Conservation (phyloP, 2,329 filamentous ascomycete species). For the Camillea tinctor region DNA sequence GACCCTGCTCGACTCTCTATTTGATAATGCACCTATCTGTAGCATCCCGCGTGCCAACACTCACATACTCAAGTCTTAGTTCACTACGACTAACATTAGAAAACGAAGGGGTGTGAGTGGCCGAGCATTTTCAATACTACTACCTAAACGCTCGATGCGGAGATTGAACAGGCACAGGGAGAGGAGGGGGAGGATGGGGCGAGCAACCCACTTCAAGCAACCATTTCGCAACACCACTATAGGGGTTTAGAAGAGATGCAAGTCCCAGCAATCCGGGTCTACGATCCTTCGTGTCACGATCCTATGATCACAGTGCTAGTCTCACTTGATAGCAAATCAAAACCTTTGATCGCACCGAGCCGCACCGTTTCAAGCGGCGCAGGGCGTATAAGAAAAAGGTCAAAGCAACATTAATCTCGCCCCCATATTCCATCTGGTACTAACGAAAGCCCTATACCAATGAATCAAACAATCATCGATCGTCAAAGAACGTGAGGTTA, state of each 20-base stretch:
- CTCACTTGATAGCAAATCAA: background rate
- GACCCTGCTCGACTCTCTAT: too few relatives aligned
- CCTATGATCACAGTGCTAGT: background rate
- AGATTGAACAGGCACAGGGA: background rate
- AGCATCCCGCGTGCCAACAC: too few relatives aligned
- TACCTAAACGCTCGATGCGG: background rate
- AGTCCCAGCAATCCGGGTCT: background rate
- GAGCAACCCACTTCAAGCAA: background rate
- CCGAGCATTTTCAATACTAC: background rate
- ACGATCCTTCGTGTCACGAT: background rate
- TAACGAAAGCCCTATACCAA: too few relatives aligned
- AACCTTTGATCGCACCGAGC: background rate
- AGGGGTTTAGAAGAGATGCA: background rate
- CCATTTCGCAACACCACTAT: background rate
- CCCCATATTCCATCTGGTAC: too few relatives aligned
- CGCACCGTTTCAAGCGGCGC: background rate
- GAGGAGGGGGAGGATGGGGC: too few relatives aligned
- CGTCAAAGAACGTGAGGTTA: too few relatives aligned
- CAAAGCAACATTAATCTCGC: too few relatives aligned
- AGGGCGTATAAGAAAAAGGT: background rate
- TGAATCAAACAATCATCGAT: too few relatives aligned
- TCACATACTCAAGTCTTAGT: too few relatives aligned
- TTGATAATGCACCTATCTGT: too few relatives aligned
- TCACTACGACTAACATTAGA: background rate
- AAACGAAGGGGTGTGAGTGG: background rate